Evolutionary conservation across 805 yeast species (phyloP).

Genomic region (Candida ipomoeae): DNA sequence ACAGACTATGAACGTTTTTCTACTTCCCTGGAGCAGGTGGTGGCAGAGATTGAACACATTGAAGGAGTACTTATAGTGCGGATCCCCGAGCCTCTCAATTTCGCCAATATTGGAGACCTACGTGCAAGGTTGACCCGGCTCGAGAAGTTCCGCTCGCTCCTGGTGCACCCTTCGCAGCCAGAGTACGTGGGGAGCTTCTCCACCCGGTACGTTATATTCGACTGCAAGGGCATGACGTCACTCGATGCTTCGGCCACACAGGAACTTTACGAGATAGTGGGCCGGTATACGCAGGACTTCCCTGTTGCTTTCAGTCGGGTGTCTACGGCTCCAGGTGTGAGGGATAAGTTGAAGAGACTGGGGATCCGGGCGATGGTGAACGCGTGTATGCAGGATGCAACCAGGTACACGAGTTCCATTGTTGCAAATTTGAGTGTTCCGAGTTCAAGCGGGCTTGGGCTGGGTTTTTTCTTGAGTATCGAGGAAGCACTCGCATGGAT

Average conservation of each 20-base stretch:
- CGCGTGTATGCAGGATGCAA: conserved; percentile 7
- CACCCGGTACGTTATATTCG: conserved; percentile 57
- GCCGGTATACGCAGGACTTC: conserved; percentile 46
- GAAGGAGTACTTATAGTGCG: conserved; percentile 76
- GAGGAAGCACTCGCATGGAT: conserved; percentile 47
- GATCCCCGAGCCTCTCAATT: conserved; percentile 84
- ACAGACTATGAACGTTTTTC: too few relatives aligned
- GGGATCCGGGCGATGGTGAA: conserved; percentile 45
- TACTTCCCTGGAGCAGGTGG: not conserved
- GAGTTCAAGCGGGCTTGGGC: conserved; percentile 15
- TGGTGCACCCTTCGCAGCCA: conserved; percentile 73
- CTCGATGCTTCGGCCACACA: conserved; percentile 81
- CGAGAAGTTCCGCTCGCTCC: conserved; percentile 72
- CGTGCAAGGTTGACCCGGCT: conserved; percentile 62
- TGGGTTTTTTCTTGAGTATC: conserved; percentile 45
- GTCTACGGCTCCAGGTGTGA: conserved; percentile 43
- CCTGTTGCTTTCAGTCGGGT: conserved; percentile 61
- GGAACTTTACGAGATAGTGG: conserved; percentile 58
- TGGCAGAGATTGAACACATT: conserved; percentile 41
- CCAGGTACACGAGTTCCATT: not conserved
- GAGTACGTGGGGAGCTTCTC: conserved; percentile 37
- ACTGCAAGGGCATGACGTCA: conserved; percentile 75
- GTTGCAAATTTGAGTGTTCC: not conserved
- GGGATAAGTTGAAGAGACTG: conserved; percentile 47
- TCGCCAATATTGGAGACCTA: conserved; percentile 79